These are phyloP conservation scores for Kodamaea kaohsiungensis DNA, from an alignment of 805 yeast genomes.

Conservation along the genomic window DNA sequence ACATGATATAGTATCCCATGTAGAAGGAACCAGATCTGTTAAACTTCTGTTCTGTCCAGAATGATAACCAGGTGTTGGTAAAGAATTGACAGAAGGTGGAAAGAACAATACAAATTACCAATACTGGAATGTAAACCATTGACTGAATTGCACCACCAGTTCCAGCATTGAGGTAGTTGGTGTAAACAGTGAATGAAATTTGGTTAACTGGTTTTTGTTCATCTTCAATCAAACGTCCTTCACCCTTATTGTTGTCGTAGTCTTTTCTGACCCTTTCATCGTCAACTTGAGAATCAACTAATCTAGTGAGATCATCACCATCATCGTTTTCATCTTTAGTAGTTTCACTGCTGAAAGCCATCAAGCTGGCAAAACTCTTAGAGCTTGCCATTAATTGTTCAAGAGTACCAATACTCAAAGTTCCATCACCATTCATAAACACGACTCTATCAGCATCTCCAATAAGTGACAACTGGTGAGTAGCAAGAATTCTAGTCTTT, in stretches of 20 bases:
- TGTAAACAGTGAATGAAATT: slow-evolving; percentile 33
- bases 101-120: slow-evolving; percentile 21
- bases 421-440: slow-evolving; percentile 67
- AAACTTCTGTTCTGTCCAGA: slow-evolving; percentile 69
- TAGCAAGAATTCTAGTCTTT: slow-evolving; percentile 74
- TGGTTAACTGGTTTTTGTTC: slow-evolving; percentile 24
- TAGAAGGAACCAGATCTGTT: slow-evolving; percentile 53
- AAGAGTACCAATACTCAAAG: slow-evolving; percentile 61
- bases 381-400: slow-evolving; percentile 48
- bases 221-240: slow-evolving; percentile 11
- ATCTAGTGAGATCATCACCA: slow-evolving; percentile 12
- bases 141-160: slow-evolving; percentile 11
- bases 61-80: slow-evolving; percentile 78
- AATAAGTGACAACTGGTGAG: slow-evolving; percentile 78
- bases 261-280: neutral
- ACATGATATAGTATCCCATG: slow-evolving; percentile 71
- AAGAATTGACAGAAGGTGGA: slow-evolving; percentile 56
- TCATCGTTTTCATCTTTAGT: slow-evolving; percentile 9
- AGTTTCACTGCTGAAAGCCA: slow-evolving; percentile 31
- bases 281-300: neutral
- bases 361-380: slow-evolving; percentile 34
- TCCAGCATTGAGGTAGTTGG: slow-evolving; percentile 31
- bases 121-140: neutral
- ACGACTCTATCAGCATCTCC: slow-evolving; percentile 68
- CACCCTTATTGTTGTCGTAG: neutral